Evolutionary conservation across 2,329 filamentous ascomycete species (phyloP).

Genomic region (Clonostachys solani): DNA sequence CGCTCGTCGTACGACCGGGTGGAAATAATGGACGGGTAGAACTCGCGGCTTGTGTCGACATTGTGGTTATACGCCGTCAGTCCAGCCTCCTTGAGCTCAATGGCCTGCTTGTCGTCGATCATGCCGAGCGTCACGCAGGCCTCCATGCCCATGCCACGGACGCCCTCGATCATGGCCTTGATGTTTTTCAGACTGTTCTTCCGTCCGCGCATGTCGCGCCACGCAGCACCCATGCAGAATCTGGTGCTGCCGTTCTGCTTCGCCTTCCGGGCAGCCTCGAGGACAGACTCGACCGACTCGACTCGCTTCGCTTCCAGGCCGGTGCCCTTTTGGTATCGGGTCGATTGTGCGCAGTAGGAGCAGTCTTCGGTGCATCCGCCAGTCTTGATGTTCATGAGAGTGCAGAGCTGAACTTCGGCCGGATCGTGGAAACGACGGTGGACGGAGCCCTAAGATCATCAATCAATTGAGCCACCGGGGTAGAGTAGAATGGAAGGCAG

Average conservation of each 20-base stretch:
- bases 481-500: neutral
- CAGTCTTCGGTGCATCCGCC: conserved; percentile 91
- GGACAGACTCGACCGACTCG: conserved; percentile 74
- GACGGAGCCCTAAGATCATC: conserved; percentile 54
- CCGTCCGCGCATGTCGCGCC: conserved; percentile 89
- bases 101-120: conserved; percentile 78
- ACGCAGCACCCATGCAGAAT: conserved; percentile 94
- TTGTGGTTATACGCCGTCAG: conserved; percentile 95
- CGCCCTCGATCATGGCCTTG: conserved; percentile 79
- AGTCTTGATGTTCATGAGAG: conserved; percentile 95
- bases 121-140: conserved; percentile 91
- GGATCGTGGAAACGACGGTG: conserved; percentile 86
- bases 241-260: conserved; percentile 82
- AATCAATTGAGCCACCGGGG: neutral
- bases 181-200: conserved; percentile 82
- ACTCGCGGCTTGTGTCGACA: conserved; percentile 83
- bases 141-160: conserved; percentile 81
- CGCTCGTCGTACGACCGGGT: conserved; percentile 86
- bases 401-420: conserved; percentile 83
- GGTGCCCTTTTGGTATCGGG: conserved; percentile 71
- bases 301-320: conserved; percentile 78
- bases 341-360: conserved; percentile 88
- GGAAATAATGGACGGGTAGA: conserved; percentile 82
- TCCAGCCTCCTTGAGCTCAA: conserved; percentile 77
- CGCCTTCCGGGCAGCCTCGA: conserved; percentile 71